Percentiles rank a stretch among this genome's conserved stretches.
phyloP scores from a whole-genome alignment of 2,329 filamentous ascomycete genomes.

The Hymenoscyphus occultus region DNA sequence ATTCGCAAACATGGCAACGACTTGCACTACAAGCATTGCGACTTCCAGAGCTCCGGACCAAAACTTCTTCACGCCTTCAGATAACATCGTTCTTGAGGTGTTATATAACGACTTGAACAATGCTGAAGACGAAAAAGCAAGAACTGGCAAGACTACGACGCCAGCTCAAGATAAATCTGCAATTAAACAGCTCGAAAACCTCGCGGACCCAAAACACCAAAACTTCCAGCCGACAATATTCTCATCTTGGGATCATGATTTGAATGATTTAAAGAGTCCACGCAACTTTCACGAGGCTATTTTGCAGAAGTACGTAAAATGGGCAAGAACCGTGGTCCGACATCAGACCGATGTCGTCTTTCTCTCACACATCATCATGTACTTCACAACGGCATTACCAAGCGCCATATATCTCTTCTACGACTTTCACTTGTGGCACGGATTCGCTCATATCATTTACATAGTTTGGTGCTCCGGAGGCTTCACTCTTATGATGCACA shows the following conservation, averaged over 20 bases:
- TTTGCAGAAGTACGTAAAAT: conserved; percentile 22
- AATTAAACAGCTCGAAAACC: conserved; percentile 3
- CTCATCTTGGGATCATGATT: conserved; percentile 24
- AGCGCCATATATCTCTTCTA: conserved; percentile 64
- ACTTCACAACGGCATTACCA: conserved; percentile 66
- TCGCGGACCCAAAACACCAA: conserved; percentile 11
- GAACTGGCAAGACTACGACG: neutral
- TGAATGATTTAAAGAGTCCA: conserved; percentile 20
- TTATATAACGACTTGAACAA: conserved; percentile 14
- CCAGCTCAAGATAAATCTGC: conserved; percentile 5
- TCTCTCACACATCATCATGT: conserved; percentile 71
- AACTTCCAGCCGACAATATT: conserved; percentile 29
- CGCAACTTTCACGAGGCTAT: conserved; percentile 13
- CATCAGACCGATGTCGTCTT: conserved; percentile 65
- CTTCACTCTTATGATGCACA: conserved; percentile 80
- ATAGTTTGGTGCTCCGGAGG: conserved; percentile 67
- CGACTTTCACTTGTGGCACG: conserved; percentile 66
- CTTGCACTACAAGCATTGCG: conserved; percentile 7
- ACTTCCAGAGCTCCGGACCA: conserved; percentile 6
- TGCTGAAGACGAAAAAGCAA: conserved; percentile 3
- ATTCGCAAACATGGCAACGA: conserved; percentile 3
- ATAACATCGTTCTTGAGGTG: conserved; percentile 15
- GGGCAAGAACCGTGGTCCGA: conserved; percentile 26
- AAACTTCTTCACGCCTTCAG: conserved; percentile 11
- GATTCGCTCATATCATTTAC: conserved; percentile 61